Evolutionary conservation across 352 stramenopile genomes (phyloP), one percentile per base, ranked within the genome.

Genomic region (Phytophthora sansomeana): DNA sequence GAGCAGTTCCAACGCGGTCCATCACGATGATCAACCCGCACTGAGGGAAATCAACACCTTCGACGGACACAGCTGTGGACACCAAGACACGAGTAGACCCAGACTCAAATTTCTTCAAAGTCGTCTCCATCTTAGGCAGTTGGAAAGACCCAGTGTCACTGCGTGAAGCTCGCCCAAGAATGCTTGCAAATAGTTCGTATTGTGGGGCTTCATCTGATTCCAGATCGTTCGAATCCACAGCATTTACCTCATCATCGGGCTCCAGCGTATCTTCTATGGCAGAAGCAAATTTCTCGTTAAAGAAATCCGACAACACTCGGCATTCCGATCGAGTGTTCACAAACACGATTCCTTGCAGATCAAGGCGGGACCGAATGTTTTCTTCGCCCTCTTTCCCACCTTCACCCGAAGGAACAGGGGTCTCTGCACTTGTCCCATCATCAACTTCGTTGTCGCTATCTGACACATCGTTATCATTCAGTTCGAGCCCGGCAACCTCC

Each of bases 321-420:
- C 84, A 92, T 62, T 95, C 88, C 21, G 80, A 78, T n/a, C 90
- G 82, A 17, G 83, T 92, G 42, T 91, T 81, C 10, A 96, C 89
- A 52, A 96, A 96, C 39, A 97, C 68, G 30, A 97, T 95, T 17
- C 87, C 87, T 41, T 92, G 81, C n/a, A 90, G 58, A 57, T 60
- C 54, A 44, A 74, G 56, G 19, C 49, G 49, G 24, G 28, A 26
- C 14, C 32, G 0, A 2, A 58, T 65, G 14, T 4, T 50, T 8
- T 24, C 30, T 48, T 43, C n/a, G 3, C 1, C 11, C n/a, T 72
- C n/a, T 26, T 61, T 43, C 19, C n/a, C 32, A 1, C 55, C 21
- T 17, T 49, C 52, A 38, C 38, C 19, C 3, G 17, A 19, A 59
- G n/a, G 46, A 33, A 30, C 14, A 21, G 53, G 29, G 6, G 32